A percentile compares a stretch with the other conserved stretches of the same genome.
Conservation (phyloP, 139 green algal genomes). For the Chlorella vulgaris region DNA sequence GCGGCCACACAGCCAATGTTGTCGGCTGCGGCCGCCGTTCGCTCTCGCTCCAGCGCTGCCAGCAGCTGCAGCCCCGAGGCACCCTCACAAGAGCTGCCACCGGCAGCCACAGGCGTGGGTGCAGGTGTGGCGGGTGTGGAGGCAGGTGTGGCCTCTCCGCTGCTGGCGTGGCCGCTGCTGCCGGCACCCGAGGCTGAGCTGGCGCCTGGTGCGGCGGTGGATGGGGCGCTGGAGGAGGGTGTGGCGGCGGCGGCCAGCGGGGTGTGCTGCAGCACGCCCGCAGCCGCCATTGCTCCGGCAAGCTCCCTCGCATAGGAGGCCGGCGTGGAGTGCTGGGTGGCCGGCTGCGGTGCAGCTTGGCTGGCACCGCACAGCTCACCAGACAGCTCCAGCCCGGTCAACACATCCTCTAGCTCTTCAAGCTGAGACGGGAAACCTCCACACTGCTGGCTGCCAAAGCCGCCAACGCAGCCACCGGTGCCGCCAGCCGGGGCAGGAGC, state of each 20-base stretch:
- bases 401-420: neutral
- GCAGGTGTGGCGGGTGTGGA: neutral
- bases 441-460: neutral
- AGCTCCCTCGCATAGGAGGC: neutral
- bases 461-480: neutral
- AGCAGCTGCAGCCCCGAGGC: neutral
- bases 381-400: neutral
- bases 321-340: too few species aligned
- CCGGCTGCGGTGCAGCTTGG: too few species aligned
- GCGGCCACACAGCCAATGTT: constrained; percentile 30
- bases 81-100: neutral
- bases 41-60: neutral
- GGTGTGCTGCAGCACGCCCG: constrained; percentile 22
- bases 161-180: constrained; percentile 27
- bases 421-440: neutral
- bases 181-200: constrained; percentile 1
- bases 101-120: neutral
- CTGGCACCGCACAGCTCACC: constrained; percentile 2
- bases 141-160: too few species aligned
- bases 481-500: neutral
- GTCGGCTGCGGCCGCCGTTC: neutral
- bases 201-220: too few species aligned
- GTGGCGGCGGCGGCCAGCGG: neutral
- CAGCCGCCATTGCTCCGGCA: constrained; percentile 10
- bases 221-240: neutral